phyloP scores from a whole-genome alignment of 2,329 filamentous ascomycete genomes.

The Endocalyx cinctus region DNA sequence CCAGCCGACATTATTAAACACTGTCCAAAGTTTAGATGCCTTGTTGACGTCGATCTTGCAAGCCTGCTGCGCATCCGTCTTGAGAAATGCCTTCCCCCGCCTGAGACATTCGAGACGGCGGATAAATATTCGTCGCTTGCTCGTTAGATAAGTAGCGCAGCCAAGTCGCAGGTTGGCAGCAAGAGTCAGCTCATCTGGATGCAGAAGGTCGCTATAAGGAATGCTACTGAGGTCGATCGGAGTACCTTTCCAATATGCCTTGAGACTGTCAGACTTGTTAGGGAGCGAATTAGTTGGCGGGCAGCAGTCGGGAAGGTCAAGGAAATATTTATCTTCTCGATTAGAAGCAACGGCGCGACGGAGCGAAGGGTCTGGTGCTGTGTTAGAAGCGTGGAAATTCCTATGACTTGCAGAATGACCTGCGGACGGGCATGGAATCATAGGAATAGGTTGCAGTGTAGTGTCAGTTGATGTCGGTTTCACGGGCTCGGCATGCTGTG shows the following conservation, averaged over 20 bases:
- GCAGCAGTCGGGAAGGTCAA: constrained; percentile 65
- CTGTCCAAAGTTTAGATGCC: constrained; percentile 85
- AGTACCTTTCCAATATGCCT: constrained; percentile 83
- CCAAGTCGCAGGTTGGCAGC: constrained; percentile 77
- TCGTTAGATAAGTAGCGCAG: constrained; percentile 86
- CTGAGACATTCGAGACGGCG: constrained; percentile 63
- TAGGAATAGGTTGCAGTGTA: constrained; percentile 24
- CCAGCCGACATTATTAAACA: constrained; percentile 85
- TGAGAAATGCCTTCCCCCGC: constrained; percentile 79
- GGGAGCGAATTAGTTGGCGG: constrained; percentile 65
- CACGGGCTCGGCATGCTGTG: constrained; percentile 28
- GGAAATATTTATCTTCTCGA: constrained; percentile 79
- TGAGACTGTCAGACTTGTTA: constrained; percentile 63
- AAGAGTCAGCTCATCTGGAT: constrained; percentile 71
- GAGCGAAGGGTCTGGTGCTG: constrained; percentile 44
- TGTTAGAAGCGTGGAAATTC: constrained; percentile 30
- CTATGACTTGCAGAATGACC: constrained; percentile 25
- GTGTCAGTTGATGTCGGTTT: constrained; percentile 26
- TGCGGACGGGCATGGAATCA: constrained; percentile 17
- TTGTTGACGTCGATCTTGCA: constrained; percentile 99
- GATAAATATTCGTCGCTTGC: constrained; percentile 87
- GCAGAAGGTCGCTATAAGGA: constrained; percentile 64
- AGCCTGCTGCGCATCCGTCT: constrained; percentile 93
- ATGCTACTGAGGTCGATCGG: constrained; percentile 72
- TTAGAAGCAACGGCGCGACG: constrained; percentile 56